Evolutionary conservation across 192 early-diverging fungal species (phyloP), one percentile per base, ranked within the genome.

Genomic region (Entomortierella chlamydospora): DNA sequence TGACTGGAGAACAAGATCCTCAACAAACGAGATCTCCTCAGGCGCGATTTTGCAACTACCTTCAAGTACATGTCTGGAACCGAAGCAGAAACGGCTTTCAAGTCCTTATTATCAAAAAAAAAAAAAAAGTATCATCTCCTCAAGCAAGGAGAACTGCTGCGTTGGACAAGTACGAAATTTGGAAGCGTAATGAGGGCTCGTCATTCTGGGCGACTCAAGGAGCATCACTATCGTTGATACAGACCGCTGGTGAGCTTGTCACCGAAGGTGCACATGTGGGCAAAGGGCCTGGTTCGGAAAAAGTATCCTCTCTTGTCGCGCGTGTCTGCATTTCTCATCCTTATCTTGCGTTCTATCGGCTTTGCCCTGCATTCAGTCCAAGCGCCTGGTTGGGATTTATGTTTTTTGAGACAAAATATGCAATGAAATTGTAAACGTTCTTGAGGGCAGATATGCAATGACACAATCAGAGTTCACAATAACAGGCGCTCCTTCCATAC

Each of bases 161-260:
- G 1, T 34, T 20, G 6, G 30, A 61, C 25, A 60, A 9, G 13
- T 61, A 70, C 25, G 58, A 61, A 8, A 31, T 42, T 25, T 70
- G 68, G 68, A 59, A 53, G 29, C 47, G 50, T 37, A 70, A 70
- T 25, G 57, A 61, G 1, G 68, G 68, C 23, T 25, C 57, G 11
- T 3, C 1, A 41, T 70, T 70, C 50, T 70, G 68, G 37, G 58
- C 50, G 12, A 6, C 50, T 23, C 68, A 54, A 18, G 29, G 0
- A 30, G 50, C 58, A 61, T 31, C 0, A 17, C 17, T 68, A 59
- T 47, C 66, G 5, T 31, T 51, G 26, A 68, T 56, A 59, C 41
- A 59, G 12, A 51, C 66, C 17, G 56, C 66, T 50, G 45, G 30
- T 26, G 56, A 59, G 56, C 12, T 68, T 50, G 66, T 59, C 0